Evolutionary conservation across 2,329 filamentous ascomycete genomes (phyloP), one percentile per base, ranked within the genome.

Genomic region (Penicillium brasilianum): DNA sequence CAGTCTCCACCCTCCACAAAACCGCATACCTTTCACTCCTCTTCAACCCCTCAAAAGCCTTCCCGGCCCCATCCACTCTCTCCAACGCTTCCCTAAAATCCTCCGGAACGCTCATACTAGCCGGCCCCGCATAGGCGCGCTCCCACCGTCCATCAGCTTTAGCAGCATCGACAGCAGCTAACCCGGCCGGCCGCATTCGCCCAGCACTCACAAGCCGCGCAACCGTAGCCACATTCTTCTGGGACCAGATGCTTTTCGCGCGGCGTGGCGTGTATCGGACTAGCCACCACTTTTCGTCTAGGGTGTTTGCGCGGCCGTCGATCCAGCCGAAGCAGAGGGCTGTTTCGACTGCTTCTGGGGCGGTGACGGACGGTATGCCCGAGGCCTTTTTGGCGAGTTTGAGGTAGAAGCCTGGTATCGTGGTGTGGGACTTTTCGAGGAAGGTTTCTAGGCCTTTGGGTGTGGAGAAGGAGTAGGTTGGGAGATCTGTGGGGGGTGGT

Each of bases 261-360:
- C 82, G 80, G 4, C 86, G 84, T 1, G 85, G 86, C 1, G 85
- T 87, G 76, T 86, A 88, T 9, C 85, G 81, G 66, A 85, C 84
- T 1, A 84, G 69, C 70, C 84, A 87, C 65, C 79, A 81, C 3
- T 73, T 66, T 0, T 77, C 78, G 63, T 87, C 81, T 50, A 78
- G 71, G 3, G 74, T 59, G 50, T 79, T 78, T 2, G 79, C 79
- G 67, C 85, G 84, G 0, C 86, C 84, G 69, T 88, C 85, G 59
- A 88, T 88, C 86, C 86, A 88, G 44, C 87, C 86, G 67, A 83
- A 84, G 70, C 85, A 88, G 7, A 88, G 77, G 1, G 85, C 85
- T 36, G 78, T 73, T 68, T 87, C 83, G 18, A 88, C 78, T 0
- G 85, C 85, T 69, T 87, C 72, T 7, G 74, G 61, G 68, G 79